Evolutionary conservation across 768 basidiomycete species (phyloP), one percentile per base, ranked within the genome.

Genomic region (Suillus paluster): DNA sequence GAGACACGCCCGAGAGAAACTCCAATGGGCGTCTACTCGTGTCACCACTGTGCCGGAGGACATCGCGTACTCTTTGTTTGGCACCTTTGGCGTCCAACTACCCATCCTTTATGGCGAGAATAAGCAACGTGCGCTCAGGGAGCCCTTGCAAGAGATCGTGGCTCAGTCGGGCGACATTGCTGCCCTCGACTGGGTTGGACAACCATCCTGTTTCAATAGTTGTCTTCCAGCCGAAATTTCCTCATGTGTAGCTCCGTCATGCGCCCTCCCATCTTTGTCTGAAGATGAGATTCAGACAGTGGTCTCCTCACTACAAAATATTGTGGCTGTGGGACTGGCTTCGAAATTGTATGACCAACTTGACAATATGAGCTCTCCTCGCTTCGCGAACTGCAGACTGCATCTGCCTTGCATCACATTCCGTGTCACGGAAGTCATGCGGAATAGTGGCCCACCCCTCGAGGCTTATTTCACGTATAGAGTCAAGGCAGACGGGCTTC

Each of bases 401-500:
- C 48, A 49, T 27, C 27, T 49, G 15, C 48, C 48, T 49, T 49
- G 48, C 27, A 19, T 49, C 17, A 10, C 17, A 49, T 49, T 49
- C 48, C 48, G 25, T 19, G 25, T 49, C 25, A 30, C 48, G 17
- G 48, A 49, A 49, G 9, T 49, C 25, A 49, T 4, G 4, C 23
- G 8, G 14, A 48, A 7, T 9, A 4, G 4, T 49, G 17, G 17
- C 27, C 17, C 17, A 5, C 25, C 17, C 25, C 25, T 10, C 0
- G 48, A 49, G 25, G 19, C 15, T 27, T 25, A 5, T 5, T 17
- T 27, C 10, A 19, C 3, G 17, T 27, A 30, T 19, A 9, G 48
- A 49, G 48, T 49, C 48, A 49, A 49, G 19, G 48, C 48, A 49
- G 25, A 49, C 10, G 25, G 48, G 17, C 48, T 49, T 49, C 27